Evolutionary conservation across 1,284 basidiomycete species (phyloP).

Genomic region (Trichosporon sp.): DNA sequence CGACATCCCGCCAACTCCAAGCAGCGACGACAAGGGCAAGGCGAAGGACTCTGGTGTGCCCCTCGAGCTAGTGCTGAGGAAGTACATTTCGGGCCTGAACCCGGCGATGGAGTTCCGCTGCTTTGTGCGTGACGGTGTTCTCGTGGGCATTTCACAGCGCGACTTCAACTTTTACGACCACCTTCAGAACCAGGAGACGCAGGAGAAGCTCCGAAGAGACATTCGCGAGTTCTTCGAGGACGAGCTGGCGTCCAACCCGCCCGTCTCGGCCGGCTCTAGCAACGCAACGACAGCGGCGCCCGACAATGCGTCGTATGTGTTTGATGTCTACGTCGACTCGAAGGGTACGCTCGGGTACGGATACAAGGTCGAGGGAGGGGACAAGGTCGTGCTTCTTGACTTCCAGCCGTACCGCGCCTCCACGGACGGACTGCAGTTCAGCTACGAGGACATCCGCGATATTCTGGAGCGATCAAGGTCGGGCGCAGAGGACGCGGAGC

Average conservation of each 20-base stretch:
- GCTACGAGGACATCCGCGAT: constrained; percentile 66
- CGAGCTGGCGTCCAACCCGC: constrained; percentile 54
- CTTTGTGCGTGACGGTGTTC: constrained; percentile 65
- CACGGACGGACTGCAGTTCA: constrained; percentile 82
- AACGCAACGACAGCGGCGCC: neutral
- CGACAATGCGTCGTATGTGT: constrained; percentile 50
- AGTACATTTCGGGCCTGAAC: constrained; percentile 72
- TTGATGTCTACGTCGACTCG: constrained; percentile 62
- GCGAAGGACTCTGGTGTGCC: constrained; percentile 30
- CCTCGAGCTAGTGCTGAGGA: constrained; percentile 82
- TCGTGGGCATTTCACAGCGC: constrained; percentile 80
- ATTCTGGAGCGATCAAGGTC: neutral
- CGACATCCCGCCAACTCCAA: neutral
- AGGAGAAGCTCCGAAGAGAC: constrained; percentile 54
- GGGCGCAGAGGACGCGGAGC: neutral
- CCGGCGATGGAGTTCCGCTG: constrained; percentile 77
- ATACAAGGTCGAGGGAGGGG: constrained; percentile 61
- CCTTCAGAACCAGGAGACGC: constrained; percentile 60
- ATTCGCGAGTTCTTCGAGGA: constrained; percentile 63
- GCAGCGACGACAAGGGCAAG: neutral
- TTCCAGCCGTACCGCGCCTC: constrained; percentile 80
- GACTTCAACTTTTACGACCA: constrained; percentile 87
- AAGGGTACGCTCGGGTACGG: neutral
- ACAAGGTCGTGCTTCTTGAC: constrained; percentile 74
- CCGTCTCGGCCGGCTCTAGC: neutral